Base-by-base conservation (phyloP, 2,329 filamentous ascomycete species). In the Chrysoporthe puriensis region DNA sequence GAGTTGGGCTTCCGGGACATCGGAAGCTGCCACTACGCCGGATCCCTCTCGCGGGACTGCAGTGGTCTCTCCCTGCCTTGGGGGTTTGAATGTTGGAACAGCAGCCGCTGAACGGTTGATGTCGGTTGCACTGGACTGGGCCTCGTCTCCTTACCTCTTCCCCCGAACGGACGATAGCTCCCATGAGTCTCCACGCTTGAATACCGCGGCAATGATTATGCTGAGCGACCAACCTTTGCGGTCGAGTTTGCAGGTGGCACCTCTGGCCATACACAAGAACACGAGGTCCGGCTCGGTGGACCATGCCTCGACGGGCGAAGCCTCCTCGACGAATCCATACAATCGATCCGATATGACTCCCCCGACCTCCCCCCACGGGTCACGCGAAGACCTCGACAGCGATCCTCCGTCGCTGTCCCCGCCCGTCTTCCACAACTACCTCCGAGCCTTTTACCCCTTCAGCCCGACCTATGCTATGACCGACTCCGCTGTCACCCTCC, bases 391-490 rank as follows among this genome's bases (percentile, higher is more conserved):
- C 71, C 83, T 86, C 52, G 81, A 73, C 74, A 40, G 21, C 14
- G 63, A 59, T 43, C 79, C 70, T 77, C 78, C 73, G 74, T 80
- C 69, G 81, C 70, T 74, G 77, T 79, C 84, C 7, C 84, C 88
- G 71, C 87, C 91, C 2, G 84, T 94, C 68, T 97, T 97, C 76
- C 92, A 96, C 84, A 97, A 96, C 82, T 99, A 97, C 76, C 84
- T 99, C 58, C 91, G 96, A 72, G 96, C 96, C 62, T 95, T 97
- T 76, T 97, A 97, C 78, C 91, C 93, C 36, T 99, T 97, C 77
- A 90, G 94, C 67, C 94, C 95, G 1, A 89, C 86, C 68, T 89
- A 90, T 73, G 86, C 91, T 54, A 87, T 93, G 69, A 88, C 88
- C n/a, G 92, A 94, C 67, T 91, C 91, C 13, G 96, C 93, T 11